Conservation (phyloP, 2,329 filamentous ascomycete genomes). For the Colletotrichum phormii region DNA sequence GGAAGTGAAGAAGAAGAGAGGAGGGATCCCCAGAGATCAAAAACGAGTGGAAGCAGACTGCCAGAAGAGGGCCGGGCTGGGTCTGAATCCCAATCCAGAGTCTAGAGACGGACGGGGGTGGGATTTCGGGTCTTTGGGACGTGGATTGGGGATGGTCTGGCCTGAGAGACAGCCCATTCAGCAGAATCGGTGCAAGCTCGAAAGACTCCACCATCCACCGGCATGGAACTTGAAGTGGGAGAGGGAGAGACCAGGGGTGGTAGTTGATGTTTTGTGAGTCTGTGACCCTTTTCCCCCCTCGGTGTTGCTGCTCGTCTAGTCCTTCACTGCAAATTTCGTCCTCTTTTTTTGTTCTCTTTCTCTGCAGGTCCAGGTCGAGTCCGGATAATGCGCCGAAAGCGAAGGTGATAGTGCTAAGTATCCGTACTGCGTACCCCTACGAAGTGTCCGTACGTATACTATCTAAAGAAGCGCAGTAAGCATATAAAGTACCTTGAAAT, state of each 20-base stretch:
- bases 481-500: neutral
- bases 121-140: slow-evolving; percentile 16
- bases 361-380: neutral
- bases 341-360: neutral
- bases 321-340: neutral
- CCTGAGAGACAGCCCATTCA: slow-evolving; percentile 29
- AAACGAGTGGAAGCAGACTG: slow-evolving; percentile 12
- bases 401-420: neutral
- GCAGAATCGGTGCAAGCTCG: neutral
- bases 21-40: slow-evolving; percentile 30
- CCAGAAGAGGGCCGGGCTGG: slow-evolving; percentile 8
- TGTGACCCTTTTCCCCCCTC: neutral
- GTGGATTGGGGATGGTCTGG: slow-evolving; percentile 14
- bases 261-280: neutral
- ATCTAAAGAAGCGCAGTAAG: neutral
- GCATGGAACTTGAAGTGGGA: neutral
- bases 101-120: slow-evolving; percentile 7
- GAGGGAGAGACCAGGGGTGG: neutral
- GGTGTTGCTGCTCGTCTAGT: neutral
- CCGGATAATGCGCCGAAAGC: slow-evolving; percentile 7
- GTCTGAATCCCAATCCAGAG: slow-evolving; percentile 13
- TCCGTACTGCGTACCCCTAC: no score
- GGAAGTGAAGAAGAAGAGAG: slow-evolving; percentile 13
- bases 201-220: slow-evolving; percentile 10
- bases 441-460: neutral